Evolutionary conservation across 2,329 filamentous ascomycete species (phyloP).

Genomic region (Phaeosphaeria sp.): DNA sequence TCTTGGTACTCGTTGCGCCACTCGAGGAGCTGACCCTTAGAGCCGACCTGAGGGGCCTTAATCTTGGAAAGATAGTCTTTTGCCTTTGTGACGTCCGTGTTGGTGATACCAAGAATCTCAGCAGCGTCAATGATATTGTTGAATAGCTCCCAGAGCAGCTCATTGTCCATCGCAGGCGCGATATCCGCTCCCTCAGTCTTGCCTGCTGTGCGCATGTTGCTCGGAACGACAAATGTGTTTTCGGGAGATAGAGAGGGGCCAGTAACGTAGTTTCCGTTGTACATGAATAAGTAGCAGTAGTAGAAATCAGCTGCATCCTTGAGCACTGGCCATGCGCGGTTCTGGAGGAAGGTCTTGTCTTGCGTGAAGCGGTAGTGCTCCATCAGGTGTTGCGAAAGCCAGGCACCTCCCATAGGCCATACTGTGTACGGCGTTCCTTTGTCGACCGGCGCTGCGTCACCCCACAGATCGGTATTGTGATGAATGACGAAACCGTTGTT

Average conservation of each 20-base stretch:
- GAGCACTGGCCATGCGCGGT: constrained; percentile 34
- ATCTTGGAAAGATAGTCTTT: constrained; percentile 4
- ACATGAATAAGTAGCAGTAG: constrained; percentile 46
- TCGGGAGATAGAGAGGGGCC: constrained; percentile 51
- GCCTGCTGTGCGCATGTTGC: constrained; percentile 16
- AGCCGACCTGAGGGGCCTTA: constrained; percentile 11
- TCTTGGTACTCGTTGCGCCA: constrained; percentile 44
- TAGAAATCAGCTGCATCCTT: constrained; percentile 48
- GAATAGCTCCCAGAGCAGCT: constrained; percentile 53
- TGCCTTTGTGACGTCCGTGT: neutral
- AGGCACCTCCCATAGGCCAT: constrained; percentile 37
- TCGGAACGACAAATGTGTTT: constrained; percentile 40
- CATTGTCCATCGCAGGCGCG: constrained; percentile 55
- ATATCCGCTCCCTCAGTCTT: constrained; percentile 21
- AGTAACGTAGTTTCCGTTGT: constrained; percentile 33
- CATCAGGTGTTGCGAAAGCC: constrained; percentile 32
- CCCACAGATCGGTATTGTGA: constrained; percentile 39
- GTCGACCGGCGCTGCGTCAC: constrained; percentile 30
- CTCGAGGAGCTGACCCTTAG: constrained; percentile 19
- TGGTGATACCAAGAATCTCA: neutral
- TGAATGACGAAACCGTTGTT: constrained; percentile 34
- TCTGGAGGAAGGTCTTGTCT: constrained; percentile 23
- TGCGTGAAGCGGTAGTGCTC: constrained; percentile 32
- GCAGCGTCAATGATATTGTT: constrained; percentile 31
- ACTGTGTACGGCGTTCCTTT: constrained; percentile 22